Evolutionary conservation across 805 yeast species (phyloP), one percentile per base, ranked within the genome.

Genomic region (Saturnispora serradocipensis): DNA sequence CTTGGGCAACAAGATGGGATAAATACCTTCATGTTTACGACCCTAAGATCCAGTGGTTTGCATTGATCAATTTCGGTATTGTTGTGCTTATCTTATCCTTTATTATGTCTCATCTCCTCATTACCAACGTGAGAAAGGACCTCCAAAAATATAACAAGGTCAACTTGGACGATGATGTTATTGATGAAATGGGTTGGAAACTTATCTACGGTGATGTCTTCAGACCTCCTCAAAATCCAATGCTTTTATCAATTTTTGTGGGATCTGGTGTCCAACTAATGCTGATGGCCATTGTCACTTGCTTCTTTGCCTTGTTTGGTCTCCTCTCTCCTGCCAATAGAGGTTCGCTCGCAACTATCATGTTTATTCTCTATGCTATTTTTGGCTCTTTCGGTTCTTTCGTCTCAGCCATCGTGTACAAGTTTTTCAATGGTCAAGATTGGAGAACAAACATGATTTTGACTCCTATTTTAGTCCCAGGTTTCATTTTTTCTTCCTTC

Each of bases 1-100:
- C 82, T 4, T 93, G 98, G 98, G 98, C 97, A 34, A 91, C 98
- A 2, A 82, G 99, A 71, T 93, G 99, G 99, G 99, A 93, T 68
- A 88, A 88, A 68, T 93, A 93, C 66, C 74, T 93, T 61, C 95
- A 88, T 60, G 93, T 86, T 24, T 86, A 83, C 65, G 96, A 88
- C 64, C 95, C 97, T 52, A 84, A 85, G 64, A 86, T 93, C 59
- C 97, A 93, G 71, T 91, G 98, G 97, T 87, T 89, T 61, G 88
- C 97, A 2, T 78, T 93, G 60, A 71, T 89, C 58, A 89, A 89
- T 70, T 88, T 95, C 56, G 81, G 95, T 4, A 67, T 90, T 51
- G 80, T 91, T 60, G 97, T 89, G 7, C 55, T 87, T 9, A 78
- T 86, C 57, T 73, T 93, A 56, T 84, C 93, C 3, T 71, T 82